Evolutionary conservation across 345 rosid genomes (phyloP), one percentile per base, ranked within the genome.

Genomic region (Hypericum perforatum): DNA sequence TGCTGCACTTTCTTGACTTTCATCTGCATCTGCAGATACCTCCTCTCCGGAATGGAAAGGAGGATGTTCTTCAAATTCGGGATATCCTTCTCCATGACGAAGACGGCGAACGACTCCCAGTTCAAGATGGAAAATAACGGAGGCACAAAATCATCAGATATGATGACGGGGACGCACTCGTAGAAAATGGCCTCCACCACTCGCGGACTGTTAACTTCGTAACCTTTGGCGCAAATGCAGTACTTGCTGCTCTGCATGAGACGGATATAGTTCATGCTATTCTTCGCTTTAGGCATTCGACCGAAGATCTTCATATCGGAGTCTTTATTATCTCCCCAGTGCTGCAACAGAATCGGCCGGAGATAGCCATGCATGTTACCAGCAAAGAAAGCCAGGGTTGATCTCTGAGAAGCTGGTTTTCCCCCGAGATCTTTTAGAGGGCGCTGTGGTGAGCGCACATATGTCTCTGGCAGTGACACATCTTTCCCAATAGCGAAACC

Each of bases 61-160:
- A 91, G 78, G 70, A 87, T 87, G 36, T 64, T 78, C 79, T 87
- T 91, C 82, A 91, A 64, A 56, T 82, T 70, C 5, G 87, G 84
- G 52, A 91, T 76, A 37, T 91, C 98, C 71, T 79, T 82, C 92
- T 87, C 96, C 72, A 71, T 38, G 42, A 91, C 72, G 43, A 91
- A 87, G n/a, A 91, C 78, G 0, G 98, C 82, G 53, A 91, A 91
- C 0, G 96, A 84, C 71, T 91, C 95, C 98, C 98, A 87, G 61
- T 87, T 75, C 71, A 84, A 49, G 38, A 81, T 74, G 54, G 86
- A 95, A 0, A 82, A 76, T 60, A 91, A 91, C 0, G 98, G 96
- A 39, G 98, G 96, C 56, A 91, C 82, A 6, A 72, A 91, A 66
- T 91, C 85, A 76, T 91, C 95, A 0, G 98, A 91, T 70, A 91